Evolutionary conservation across 495 filamentous ascomycete genomes (phyloP), one percentile per base, ranked within the genome.

Genomic region (Podospora bellae-mahoneyi): DNA sequence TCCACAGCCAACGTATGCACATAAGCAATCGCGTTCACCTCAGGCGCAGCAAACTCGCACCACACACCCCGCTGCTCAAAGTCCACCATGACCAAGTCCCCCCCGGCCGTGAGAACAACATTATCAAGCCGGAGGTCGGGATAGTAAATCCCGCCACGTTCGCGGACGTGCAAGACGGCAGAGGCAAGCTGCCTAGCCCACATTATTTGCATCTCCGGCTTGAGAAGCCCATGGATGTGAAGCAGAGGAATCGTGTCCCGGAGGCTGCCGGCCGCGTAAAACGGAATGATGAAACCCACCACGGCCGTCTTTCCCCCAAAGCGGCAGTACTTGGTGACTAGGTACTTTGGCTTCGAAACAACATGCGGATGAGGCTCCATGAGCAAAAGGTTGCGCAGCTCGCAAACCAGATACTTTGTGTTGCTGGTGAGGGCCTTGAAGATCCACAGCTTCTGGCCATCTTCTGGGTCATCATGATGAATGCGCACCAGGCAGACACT

Each of bases 11-110:
- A 65, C 32, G 84, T 73, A 39, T 78, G 80, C 6, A 78, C 58
- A 67, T 84, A 82, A 64, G 84, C 81, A 44, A 84, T 68, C 19
- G 79, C 79, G 70, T 84, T 82, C 23, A 85, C 76, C 69, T 85
- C 83, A 2, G 83, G 83, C 0, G 83, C 74, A 5, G 79, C 76
- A 70, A 84, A 84, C 71, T 82, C 79, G 74, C 79, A 82, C 82
- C 80, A 84, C 15, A 84, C 80, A 5, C 82, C 81, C 53, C 83
- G 77, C 71, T 85, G 83, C 68, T 85, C 83, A 62, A 85, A 84
- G 66, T 85, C 83, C 13, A 84, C 76, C 79, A 85, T 80, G 66
- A 85, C 67, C 5, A 81, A 63, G 44, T 82, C 79, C 0, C 69
- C 75, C 0, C 65, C 58, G 4, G 78, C 74, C 1, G 82, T 80